phyloP scores from a whole-genome alignment of 2,329 filamentous ascomycete species.

The Aureobasidium uvarum region DNA sequence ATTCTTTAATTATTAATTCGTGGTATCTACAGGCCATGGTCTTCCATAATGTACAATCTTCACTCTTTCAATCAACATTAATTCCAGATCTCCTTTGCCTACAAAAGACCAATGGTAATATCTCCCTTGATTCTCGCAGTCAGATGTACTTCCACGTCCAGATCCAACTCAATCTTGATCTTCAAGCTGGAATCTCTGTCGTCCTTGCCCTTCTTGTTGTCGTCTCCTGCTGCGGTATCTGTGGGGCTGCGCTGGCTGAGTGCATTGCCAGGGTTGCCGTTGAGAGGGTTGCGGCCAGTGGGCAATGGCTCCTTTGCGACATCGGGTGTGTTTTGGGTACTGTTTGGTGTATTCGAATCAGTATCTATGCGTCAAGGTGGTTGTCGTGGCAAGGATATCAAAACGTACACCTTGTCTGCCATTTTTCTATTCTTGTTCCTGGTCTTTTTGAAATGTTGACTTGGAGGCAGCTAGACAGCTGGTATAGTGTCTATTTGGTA shows the following conservation, averaged over 20 bases:
- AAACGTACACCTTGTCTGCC: constrained; percentile 15
- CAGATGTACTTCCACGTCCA: constrained; percentile 37
- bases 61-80: background rate
- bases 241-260: constrained; percentile 20
- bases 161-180: constrained; percentile 35
- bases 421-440: background rate
- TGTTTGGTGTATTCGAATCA: background rate
- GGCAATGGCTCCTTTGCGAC: constrained; percentile 16
- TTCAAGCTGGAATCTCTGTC: constrained; percentile 34
- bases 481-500: background rate
- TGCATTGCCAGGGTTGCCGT: background rate
- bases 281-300: constrained; percentile 12
- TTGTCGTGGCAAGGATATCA: background rate
- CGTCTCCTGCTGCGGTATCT: background rate
- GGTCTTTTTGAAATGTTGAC: background rate
- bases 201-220: background rate
- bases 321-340: constrained; percentile 1
- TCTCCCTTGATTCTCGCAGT: constrained; percentile 36
- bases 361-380: background rate
- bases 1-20: background rate
- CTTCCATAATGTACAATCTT: background rate
- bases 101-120: constrained; percentile 36
- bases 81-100: too few relatives aligned
- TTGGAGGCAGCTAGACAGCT: background rate
- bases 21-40: background rate